phyloP scores from a whole-genome alignment of 352 stramenopile genomes.

The Phytophthora sansomeana region DNA sequence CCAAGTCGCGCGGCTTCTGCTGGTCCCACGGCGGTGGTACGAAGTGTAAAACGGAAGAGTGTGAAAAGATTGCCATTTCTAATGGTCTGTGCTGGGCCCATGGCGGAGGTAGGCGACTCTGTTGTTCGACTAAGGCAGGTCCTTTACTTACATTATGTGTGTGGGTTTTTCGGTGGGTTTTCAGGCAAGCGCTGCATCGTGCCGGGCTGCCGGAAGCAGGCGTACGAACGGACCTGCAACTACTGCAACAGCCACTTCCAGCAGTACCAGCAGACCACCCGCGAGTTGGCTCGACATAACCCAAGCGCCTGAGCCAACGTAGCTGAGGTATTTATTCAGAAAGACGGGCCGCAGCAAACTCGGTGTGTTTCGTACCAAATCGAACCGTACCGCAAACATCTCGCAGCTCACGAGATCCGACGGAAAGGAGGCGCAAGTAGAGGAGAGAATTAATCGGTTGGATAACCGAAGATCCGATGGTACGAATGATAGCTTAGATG shows the following conservation, averaged over 20 bases:
- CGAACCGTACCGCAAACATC: background rate
- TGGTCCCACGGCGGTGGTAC: slow-evolving; percentile 84
- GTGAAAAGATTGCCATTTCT: slow-evolving; percentile 78
- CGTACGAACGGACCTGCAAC: slow-evolving; percentile 71
- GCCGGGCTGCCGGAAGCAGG: slow-evolving; percentile 56
- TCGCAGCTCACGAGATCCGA: background rate
- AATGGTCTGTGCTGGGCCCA: slow-evolving; percentile 79
- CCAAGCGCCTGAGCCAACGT: background rate
- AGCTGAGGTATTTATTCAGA: slow-evolving; percentile 26
- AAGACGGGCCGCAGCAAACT: background rate
- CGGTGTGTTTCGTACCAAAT: background rate
- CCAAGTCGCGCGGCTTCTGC: slow-evolving; percentile 80
- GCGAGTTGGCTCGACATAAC: slow-evolving; percentile 14
- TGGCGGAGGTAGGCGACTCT: slow-evolving; percentile 56
- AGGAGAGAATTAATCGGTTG: slow-evolving; percentile 5
- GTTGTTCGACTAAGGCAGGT: background rate
- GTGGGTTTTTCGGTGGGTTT: background rate
- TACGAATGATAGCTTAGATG: too few relatives aligned
- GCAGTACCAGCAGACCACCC: slow-evolving; percentile 29
- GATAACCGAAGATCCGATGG: too few relatives aligned
- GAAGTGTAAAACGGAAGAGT: slow-evolving; percentile 68
- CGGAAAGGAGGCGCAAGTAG: slow-evolving; percentile 21
- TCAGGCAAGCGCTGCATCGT: slow-evolving; percentile 60
- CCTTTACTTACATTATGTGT: background rate
- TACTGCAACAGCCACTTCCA: slow-evolving; percentile 71